Evolutionary conservation across 2,329 filamentous ascomycete genomes (phyloP), one percentile per base, ranked within the genome.

Genomic region (Sporothrix dimorphospora): DNA sequence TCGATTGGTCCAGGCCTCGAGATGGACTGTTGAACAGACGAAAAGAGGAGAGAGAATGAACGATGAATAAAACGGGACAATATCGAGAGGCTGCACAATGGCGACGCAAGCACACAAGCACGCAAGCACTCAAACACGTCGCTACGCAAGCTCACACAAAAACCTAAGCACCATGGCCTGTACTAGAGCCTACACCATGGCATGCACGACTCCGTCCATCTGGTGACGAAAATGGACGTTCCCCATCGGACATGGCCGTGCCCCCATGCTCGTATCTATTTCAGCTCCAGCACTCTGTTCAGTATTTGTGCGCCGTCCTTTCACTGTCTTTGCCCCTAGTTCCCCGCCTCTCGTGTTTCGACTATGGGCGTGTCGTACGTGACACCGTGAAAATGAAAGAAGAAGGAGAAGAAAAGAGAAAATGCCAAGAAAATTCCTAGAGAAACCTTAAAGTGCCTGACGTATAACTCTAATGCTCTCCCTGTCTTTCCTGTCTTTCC

Each of bases 171-270:
- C 38, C 38, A 24, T 42, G 21, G 38, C 12, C 59, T 65, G 38
- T 38, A 65, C 34, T n/a, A 65, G 16, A 38, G 27, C 9, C 11
- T 30, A 16, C 30, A 38, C 27, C 4, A 5, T n/a, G 9, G 8
- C 59, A 65, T 65, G 59, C 59, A 45, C 59, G 38, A 65, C 38
- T 45, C 45, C 45, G 27, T 67, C 27, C 30, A 38, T 51, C 19
- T 38, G 42, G 45, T 34, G 65, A 70, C 38, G 67, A 70, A 24
- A 70, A 70, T 70, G 68, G 68, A 70, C 34, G 68, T 70, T 70
- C 68, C 68, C 68, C 68, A 70, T 61, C 68, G 68, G 68, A 70
- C 68, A 45, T 70, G 16, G 11, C n/a, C 68, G 7, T 69, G 19
- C 2, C n/a, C 45, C 45, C 30, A 40, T 14, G 12, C n/a, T 45